Base-by-base conservation (phyloP, 2,329 filamentous ascomycete genomes). In the Ophiocordyceps camponoti-leonardi region DNA sequence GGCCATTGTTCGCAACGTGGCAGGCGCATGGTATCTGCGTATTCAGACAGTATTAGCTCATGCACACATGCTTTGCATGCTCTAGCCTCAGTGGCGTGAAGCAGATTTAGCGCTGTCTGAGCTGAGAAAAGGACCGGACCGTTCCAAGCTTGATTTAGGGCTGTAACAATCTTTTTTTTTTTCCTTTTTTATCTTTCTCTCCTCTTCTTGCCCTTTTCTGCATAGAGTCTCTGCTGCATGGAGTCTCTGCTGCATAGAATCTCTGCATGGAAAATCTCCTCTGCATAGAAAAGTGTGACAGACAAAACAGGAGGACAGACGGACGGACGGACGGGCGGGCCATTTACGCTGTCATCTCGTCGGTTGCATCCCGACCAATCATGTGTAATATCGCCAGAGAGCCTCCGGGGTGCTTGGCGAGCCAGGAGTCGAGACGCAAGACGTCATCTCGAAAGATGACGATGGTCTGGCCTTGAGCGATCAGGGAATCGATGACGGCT, bases 301-400 rank as follows among this genome's bases (percentile, higher is more conserved):
- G 33, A 8, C 33, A 35, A 13, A 35, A 35, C 31, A 35, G 31
- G 16, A 35, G n/a, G 31, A 33, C 11, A 33, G 31, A 12, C 4
- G 3, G 31, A 33, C 12, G n/a, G 33, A 35, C 13, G 33, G 14
- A 8, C 4, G 33, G 33, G n/a, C 14, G 42, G 42, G 26, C 28
- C 19, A 43, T 43, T 44, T 73, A 95, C 86, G 81, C 85, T 61
- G 82, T 86, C 50, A 96, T 81, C 64, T 96, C 92, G 61, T 94
- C 87, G 12, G 90, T 95, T 44, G 86, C 90, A 75, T 94, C 87
- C 64, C 83, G 77, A 49, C 87, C 87, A 49, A 96, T 76, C 86
- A 95, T 92, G 59, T 98, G 92, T 59, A 78, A 69, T 51, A 98
- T 93, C 46, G 90, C 76, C 64, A 87, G 92, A 55, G 88, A 81